Conservation (phyloP, 164 flowering plant species). For the Vitis labrusca region DNA sequence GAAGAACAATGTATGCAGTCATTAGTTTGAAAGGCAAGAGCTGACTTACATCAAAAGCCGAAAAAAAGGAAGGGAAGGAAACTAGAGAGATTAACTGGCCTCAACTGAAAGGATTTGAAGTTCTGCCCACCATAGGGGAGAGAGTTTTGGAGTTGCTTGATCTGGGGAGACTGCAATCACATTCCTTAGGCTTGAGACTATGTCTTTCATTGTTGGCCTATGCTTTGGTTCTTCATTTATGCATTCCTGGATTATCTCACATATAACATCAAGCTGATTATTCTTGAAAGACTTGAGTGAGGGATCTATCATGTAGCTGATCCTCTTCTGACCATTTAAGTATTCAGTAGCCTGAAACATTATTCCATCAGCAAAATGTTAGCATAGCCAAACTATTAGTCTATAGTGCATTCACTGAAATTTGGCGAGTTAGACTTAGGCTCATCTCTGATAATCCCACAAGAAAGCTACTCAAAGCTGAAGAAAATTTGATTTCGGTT, state of each 20-base stretch:
- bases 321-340: conserved; percentile 44
- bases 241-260: conserved; percentile 76
- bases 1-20: too few relatives aligned
- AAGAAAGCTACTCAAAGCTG: too few relatives aligned
- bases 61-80: too few relatives aligned
- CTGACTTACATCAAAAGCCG: too few relatives aligned
- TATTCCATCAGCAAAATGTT: not conserved
- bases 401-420: too few relatives aligned
- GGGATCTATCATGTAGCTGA: conserved; percentile 69
- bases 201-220: conserved; percentile 73
- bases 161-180: conserved; percentile 67
- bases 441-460: not conserved
- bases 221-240: conserved; percentile 50
- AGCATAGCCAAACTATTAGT: too few relatives aligned
- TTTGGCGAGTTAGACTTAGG: too few relatives aligned
- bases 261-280: conserved; percentile 65
- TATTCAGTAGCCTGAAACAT: conserved; percentile 56
- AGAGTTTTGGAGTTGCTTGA: conserved; percentile 75
- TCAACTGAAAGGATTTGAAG: conserved; percentile 84
- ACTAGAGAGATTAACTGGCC: conserved; percentile 40
- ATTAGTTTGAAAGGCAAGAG: too few relatives aligned
- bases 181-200: conserved; percentile 53
- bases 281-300: conserved; percentile 65
- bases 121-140: conserved; percentile 99
- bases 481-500: not conserved